phyloP scores from a whole-genome alignment of 306 rosid genomes.

The Ammopiptanthus mongolicus region DNA sequence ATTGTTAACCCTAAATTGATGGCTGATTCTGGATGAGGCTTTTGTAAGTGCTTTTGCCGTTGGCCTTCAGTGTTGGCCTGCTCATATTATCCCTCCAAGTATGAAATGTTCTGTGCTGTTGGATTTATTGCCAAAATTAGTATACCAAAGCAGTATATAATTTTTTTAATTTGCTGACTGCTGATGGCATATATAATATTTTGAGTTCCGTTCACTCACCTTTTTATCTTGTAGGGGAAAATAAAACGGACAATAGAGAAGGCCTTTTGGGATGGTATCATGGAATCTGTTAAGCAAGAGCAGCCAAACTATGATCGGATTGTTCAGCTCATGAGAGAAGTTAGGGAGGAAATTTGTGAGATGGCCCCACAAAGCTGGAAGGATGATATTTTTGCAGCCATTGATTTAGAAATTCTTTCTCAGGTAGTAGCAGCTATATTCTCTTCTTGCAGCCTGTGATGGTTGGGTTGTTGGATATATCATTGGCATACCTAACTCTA shows the following conservation, averaged over 20 bases:
- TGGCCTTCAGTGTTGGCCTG: neutral
- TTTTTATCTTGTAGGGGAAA: constrained; percentile 49
- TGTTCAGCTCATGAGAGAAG: constrained; percentile 72
- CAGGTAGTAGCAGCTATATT: constrained; percentile 55
- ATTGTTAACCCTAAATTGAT: neutral
- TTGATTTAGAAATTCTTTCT: constrained; percentile 69
- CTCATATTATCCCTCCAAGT: neutral
- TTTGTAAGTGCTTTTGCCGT: neutral
- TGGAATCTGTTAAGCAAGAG: constrained; percentile 68
- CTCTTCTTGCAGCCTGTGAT: constrained; percentile 8
- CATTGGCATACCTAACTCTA: neutral
- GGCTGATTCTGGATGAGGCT: neutral
- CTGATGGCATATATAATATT: neutral
- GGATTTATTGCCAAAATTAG: neutral
- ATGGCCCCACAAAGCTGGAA: constrained; percentile 89
- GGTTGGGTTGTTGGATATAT: neutral
- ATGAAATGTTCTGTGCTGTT: neutral
- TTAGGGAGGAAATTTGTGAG: constrained; percentile 79
- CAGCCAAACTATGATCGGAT: constrained; percentile 68
- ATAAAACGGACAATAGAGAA: constrained; percentile 71
- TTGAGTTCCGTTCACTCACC: neutral
- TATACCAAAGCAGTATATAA: neutral
- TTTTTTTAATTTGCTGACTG: neutral
- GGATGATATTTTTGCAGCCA: constrained; percentile 59
- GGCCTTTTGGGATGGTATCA: constrained; percentile 87